These are phyloP conservation scores for Beauveria caledonica DNA, from an alignment of 2,329 filamentous ascomycete genomes.

Conservation along the genomic window DNA sequence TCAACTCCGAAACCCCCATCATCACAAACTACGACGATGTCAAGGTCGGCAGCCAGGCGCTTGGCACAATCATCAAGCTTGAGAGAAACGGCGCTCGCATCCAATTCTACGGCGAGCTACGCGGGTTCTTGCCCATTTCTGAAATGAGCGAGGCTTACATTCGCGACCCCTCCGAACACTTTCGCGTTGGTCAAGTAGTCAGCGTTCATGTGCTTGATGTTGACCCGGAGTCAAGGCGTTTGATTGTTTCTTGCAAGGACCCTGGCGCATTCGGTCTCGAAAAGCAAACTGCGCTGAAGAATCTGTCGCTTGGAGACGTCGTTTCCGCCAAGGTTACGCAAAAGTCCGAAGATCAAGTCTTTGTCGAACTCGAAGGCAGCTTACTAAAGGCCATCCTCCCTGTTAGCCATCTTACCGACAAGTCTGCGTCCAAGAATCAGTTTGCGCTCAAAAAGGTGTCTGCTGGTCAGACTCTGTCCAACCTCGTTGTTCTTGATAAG, in stretches of 20 bases:
- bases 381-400: slow-evolving; percentile 72
- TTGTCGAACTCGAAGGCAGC: slow-evolving; percentile 66
- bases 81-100: slow-evolving; percentile 73
- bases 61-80: slow-evolving; percentile 81
- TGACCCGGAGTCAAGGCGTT: slow-evolving; percentile 58
- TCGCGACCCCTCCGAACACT: slow-evolving; percentile 79
- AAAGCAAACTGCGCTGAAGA: slow-evolving; percentile 65
- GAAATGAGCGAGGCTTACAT: slow-evolving; percentile 99
- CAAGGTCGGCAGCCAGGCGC: slow-evolving; percentile 64
- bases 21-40: slow-evolving; percentile 73
- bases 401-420: slow-evolving; percentile 75
- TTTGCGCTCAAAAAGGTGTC: slow-evolving; percentile 72
- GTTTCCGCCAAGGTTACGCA: slow-evolving; percentile 75
- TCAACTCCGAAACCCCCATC: slow-evolving; percentile 78
- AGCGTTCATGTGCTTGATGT: slow-evolving; percentile 82
- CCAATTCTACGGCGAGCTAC: slow-evolving; percentile 80
- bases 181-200: slow-evolving; percentile 82
- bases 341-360: slow-evolving; percentile 67
- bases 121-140: slow-evolving; percentile 81
- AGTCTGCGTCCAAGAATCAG: slow-evolving; percentile 68
- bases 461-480: slow-evolving; percentile 72
- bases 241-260: slow-evolving; percentile 91
- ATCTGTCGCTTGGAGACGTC: slow-evolving; percentile 62
- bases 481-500: slow-evolving; percentile 83
- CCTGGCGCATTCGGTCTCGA: slow-evolving; percentile 66